A percentile compares a stretch with the other conserved stretches of the same genome.
Conservation (phyloP, 495 filamentous ascomycete species). For the Lichina pygmaea region DNA sequence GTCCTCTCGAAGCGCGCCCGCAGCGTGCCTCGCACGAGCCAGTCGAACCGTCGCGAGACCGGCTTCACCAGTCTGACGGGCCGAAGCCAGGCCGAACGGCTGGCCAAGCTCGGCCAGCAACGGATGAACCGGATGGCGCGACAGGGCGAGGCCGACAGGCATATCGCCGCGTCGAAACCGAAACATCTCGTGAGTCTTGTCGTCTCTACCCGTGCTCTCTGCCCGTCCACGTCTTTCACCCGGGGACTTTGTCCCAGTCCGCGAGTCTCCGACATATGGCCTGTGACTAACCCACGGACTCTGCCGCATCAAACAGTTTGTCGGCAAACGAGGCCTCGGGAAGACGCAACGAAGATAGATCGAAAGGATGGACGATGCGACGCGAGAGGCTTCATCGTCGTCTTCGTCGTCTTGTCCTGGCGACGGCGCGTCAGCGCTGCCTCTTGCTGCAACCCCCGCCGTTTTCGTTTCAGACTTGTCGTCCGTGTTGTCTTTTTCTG, state of each 20-base stretch:
- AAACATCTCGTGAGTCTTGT: conserved; percentile 63
- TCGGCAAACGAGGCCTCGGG: conserved; percentile 30
- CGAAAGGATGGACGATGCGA: not conserved
- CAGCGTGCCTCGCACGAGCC: conserved; percentile 44
- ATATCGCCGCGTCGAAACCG: conserved; percentile 50
- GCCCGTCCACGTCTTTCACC: not conserved
- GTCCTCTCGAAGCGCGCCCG: conserved; percentile 41
- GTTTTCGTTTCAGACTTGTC: too few relatives aligned
- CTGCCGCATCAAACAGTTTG: conserved; percentile 12
- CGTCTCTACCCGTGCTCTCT: not conserved
- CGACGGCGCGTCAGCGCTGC: too few relatives aligned
- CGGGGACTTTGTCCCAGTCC: too few relatives aligned
- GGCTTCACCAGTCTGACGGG: conserved; percentile 35
- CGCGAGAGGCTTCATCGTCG: not conserved
- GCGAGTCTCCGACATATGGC: too few relatives aligned
- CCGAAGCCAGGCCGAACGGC: conserved; percentile 54
- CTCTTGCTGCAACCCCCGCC: too few relatives aligned
- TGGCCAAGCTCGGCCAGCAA: conserved; percentile 75
- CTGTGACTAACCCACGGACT: too few relatives aligned
- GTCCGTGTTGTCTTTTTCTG: too few relatives aligned
- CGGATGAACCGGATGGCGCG: conserved; percentile 97
- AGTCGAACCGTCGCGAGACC: conserved; percentile 57
- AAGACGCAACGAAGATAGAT: conserved; percentile 27
- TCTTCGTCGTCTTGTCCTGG: too few relatives aligned
- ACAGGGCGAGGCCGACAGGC: conserved; percentile 87